Evolutionary conservation across 2,329 filamentous ascomycete species (phyloP).

Genomic region (Fusarium fujikuroi): DNA sequence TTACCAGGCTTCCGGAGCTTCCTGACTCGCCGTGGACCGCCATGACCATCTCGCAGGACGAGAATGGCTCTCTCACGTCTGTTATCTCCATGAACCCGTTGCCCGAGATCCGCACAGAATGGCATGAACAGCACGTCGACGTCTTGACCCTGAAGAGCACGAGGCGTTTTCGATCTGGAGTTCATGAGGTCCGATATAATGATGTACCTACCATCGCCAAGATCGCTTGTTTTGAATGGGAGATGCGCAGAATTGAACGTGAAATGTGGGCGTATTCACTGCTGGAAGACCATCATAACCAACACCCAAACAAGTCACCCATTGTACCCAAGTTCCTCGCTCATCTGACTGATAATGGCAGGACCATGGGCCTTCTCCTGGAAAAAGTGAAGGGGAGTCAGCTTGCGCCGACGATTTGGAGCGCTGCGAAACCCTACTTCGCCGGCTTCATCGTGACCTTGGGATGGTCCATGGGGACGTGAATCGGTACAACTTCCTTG

Average conservation of each 20-base stretch:
- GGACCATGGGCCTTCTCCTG: neutral
- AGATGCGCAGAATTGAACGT: neutral
- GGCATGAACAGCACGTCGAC: too few species aligned
- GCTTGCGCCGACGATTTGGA: neutral
- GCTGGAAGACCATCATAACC: fast-evolving
- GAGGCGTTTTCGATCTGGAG: too few species aligned
- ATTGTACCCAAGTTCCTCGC: neutral
- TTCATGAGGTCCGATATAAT: neutral
- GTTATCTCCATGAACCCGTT: too few species aligned
- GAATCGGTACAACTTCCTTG: neutral
- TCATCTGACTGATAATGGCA: neutral
- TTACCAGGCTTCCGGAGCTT: too few species aligned
- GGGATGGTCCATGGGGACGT: neutral
- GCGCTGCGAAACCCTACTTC: neutral
- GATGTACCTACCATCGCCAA: neutral
- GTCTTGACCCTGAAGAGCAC: too few species aligned
- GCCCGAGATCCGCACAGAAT: too few species aligned
- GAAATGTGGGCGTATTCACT: neutral
- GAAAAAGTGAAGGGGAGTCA: neutral
- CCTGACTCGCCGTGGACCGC: too few species aligned
- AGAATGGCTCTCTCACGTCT: too few species aligned
- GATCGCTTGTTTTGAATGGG: neutral
- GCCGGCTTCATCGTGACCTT: neutral
- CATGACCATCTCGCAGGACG: too few species aligned
- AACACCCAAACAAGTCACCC: neutral